phyloP scores from a whole-genome alignment of 2,329 filamentous ascomycete species.

The Daldinia sp. region DNA sequence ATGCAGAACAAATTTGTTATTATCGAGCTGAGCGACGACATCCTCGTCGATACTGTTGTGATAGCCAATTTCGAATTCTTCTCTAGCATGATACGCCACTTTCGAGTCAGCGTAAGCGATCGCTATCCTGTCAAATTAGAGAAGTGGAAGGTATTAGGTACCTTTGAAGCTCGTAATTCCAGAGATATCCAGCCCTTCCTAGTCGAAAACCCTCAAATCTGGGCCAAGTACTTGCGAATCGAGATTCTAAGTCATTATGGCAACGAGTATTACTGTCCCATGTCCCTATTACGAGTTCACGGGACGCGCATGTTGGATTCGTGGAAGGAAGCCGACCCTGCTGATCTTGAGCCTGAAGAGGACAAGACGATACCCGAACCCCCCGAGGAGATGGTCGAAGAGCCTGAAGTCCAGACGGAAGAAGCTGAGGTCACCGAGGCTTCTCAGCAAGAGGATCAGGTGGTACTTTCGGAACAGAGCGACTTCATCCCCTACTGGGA shows the following conservation, averaged over 20 bases:
- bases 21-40: slow-evolving; percentile 87
- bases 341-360: slow-evolving; percentile 69
- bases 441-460: slow-evolving; percentile 36
- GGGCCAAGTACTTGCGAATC: slow-evolving; percentile 90
- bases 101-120: slow-evolving; percentile 91
- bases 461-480: slow-evolving; percentile 34
- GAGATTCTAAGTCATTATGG: slow-evolving; percentile 95
- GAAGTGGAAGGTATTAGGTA: slow-evolving; percentile 88
- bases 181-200: slow-evolving; percentile 94
- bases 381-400: slow-evolving; percentile 42
- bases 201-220: slow-evolving; percentile 93
- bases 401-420: slow-evolving; percentile 31
- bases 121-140: slow-evolving; percentile 91
- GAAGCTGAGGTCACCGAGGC: slow-evolving; percentile 39
- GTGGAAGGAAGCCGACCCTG: slow-evolving; percentile 80
- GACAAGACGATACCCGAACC: slow-evolving; percentile 47
- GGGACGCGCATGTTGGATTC: slow-evolving; percentile 97
- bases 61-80: slow-evolving; percentile 99
- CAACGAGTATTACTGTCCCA: slow-evolving; percentile 94
- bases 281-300: slow-evolving; percentile 90
- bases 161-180: slow-evolving; percentile 90
- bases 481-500: slow-evolving; percentile 43
- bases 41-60: slow-evolving; percentile 93
- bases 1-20: slow-evolving; percentile 91
- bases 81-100: slow-evolving; percentile 92